These are phyloP conservation scores for Ogataea pignaliae DNA, from an alignment of 805 yeast species.

Conservation along the genomic window DNA sequence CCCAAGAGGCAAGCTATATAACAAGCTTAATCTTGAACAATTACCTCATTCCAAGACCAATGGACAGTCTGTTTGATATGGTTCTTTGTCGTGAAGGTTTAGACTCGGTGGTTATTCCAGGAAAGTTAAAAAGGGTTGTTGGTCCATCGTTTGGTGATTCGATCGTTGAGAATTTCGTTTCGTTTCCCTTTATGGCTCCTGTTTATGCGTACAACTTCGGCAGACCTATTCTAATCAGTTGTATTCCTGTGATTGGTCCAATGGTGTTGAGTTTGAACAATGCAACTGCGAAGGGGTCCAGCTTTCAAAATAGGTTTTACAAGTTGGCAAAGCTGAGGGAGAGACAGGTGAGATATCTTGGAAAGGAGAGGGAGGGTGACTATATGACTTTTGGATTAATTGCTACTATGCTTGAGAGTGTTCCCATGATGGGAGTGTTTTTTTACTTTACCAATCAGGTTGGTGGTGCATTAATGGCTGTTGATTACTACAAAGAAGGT, in stretches of 20 bases:
- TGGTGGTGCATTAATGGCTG: slow-evolving; percentile 63
- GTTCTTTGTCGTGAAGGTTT: slow-evolving; percentile 26
- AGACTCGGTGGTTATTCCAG: slow-evolving; percentile 28
- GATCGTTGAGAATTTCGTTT: slow-evolving; percentile 9
- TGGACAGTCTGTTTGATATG: slow-evolving; percentile 23
- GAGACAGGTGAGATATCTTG: slow-evolving; percentile 22
- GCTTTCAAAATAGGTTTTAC: slow-evolving; percentile 19
- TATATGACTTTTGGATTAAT: slow-evolving; percentile 48
- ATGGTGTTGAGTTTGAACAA: slow-evolving; percentile 13
- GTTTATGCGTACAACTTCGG: slow-evolving; percentile 4
- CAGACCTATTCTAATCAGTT: slow-evolving; percentile 14
- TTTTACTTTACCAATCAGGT: slow-evolving; percentile 57
- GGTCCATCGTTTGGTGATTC: slow-evolving; percentile 22
- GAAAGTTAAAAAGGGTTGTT: slow-evolving; percentile 29
- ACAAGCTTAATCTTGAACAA: slow-evolving; percentile 21
- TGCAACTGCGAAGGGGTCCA: slow-evolving; percentile 14
- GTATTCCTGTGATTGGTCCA: slow-evolving; percentile 25
- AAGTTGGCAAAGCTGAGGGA: slow-evolving; percentile 21
- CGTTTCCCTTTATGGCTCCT: slow-evolving; percentile 16
- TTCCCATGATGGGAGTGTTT: slow-evolving; percentile 40
- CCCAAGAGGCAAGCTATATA: slow-evolving; percentile 23
- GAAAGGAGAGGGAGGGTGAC: slow-evolving; percentile 32
- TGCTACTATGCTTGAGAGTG: slow-evolving; percentile 46
- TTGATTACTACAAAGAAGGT: slow-evolving; percentile 21
- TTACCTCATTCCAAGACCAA: slow-evolving; percentile 22